These are phyloP conservation scores for Tardiomyces blankii DNA, from an alignment of 1,139 yeast species.

Conservation along the genomic window DNA sequence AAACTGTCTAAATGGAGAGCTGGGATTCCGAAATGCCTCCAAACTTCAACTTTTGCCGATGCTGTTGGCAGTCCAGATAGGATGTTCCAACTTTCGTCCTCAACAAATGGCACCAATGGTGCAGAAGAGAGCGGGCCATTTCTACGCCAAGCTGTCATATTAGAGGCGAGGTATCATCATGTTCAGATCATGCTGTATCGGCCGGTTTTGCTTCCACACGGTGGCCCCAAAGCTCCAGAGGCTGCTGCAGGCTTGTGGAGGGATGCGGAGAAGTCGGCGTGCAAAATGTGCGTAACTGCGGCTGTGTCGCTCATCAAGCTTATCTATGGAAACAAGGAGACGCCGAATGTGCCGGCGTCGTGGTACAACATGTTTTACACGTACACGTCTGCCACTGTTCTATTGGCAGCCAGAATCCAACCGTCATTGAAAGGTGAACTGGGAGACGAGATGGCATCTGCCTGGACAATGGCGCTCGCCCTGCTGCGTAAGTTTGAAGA, in stretches of 20 bases:
- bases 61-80: no score
- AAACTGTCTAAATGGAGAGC: neutral
- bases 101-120: no score
- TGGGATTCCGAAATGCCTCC: neutral
- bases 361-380: conserved; percentile 13
- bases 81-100: no score
- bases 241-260: conserved; percentile 6
- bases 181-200: conserved; percentile 12
- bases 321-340: conserved; percentile 6
- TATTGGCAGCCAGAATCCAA: conserved; percentile 12
- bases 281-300: conserved; percentile 9
- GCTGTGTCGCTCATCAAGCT: conserved; percentile 9
- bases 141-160: conserved; percentile 9
- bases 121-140: neutral
- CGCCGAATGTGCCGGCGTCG: conserved; percentile 10
- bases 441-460: conserved; percentile 7
- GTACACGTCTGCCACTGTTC: conserved; percentile 12
- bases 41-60: neutral
- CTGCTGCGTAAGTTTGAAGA: conserved; percentile 6
- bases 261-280: conserved; percentile 7
- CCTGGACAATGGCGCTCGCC: conserved; percentile 9
- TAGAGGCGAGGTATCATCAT: conserved; percentile 10
- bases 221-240: neutral
- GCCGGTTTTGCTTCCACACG: conserved; percentile 9
- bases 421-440: conserved; percentile 8